Evolutionary conservation across 1,284 basidiomycete species (phyloP).

Genomic region (Leccinum pseudoinsigne): DNA sequence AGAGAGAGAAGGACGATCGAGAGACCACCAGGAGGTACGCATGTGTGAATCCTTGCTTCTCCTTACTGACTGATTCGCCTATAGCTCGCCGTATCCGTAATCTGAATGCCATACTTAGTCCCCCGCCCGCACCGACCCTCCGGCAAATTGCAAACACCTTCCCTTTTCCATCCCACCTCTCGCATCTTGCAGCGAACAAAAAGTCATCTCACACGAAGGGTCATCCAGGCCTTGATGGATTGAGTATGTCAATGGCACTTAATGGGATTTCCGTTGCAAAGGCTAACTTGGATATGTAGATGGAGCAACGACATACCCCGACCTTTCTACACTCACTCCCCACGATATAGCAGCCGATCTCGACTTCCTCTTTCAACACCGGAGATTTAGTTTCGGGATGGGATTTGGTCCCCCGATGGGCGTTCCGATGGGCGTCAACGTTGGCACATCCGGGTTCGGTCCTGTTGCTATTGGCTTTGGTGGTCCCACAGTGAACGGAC

Average conservation of each 20-base stretch:
- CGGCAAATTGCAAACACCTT: conserved; percentile 49
- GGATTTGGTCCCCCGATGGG: conserved; percentile 32
- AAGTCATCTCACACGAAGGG: conserved; percentile 15
- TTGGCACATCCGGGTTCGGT: conserved; percentile 25
- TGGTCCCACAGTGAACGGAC: conserved; percentile 21
- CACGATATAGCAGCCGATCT: conserved; percentile 56
- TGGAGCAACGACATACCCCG: conserved; percentile 47
- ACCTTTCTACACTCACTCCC: conserved; percentile 49
- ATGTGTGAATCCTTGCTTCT: neutral
- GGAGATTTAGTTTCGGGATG: conserved; percentile 34
- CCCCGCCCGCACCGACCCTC: conserved; percentile 46
- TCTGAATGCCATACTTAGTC: conserved; percentile 36
- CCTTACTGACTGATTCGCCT: conserved; percentile 5
- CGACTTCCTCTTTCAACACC: conserved; percentile 52
- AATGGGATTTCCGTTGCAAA: conserved; percentile 11
- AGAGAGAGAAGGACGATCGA: conserved; percentile 76
- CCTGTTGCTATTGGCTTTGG: conserved; percentile 21
- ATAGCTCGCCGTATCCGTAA: conserved; percentile 51
- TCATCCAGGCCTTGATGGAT: conserved; percentile 23
- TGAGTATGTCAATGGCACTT: conserved; percentile 18
- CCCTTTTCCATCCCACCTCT: conserved; percentile 30
- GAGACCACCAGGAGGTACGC: conserved; percentile 66
- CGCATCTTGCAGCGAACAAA: conserved; percentile 22
- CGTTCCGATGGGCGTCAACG: conserved; percentile 22
- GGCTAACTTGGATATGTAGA: conserved; percentile 17